A percentile compares a stretch with the other conserved stretches of the same genome.
phyloP scores from a whole-genome alignment of 2,329 filamentous ascomycete genomes.

The Aspergillus glaucus region DNA sequence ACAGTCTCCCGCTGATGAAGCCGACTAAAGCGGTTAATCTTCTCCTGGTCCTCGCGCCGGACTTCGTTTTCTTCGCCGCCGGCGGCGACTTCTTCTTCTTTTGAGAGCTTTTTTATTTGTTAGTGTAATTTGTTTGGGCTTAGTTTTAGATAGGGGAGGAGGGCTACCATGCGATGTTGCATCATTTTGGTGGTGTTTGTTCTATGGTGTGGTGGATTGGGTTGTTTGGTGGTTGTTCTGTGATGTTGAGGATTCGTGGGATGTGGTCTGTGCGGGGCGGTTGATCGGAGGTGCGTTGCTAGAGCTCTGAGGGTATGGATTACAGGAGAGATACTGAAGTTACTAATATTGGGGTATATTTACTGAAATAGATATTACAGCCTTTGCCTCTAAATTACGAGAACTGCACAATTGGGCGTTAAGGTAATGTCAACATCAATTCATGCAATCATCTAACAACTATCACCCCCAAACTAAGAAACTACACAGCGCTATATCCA shows the following conservation, averaged over 20 bases:
- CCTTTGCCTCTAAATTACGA: no score
- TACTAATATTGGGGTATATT: no score
- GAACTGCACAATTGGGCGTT: no score
- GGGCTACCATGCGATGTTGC: conserved; percentile 55
- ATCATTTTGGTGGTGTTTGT: conserved; percentile 36
- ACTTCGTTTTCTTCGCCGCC: conserved; percentile 82
- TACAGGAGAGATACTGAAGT: no score
- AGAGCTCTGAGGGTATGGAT: no score
- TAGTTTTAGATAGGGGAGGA: background rate
- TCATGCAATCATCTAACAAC: no score
- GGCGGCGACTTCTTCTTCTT: conserved; percentile 75
- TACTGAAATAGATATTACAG: no score
- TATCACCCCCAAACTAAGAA: background rate
- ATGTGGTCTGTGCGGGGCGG: conserved; percentile 19
- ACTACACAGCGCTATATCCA: conserved; percentile 78
- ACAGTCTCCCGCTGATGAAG: conserved; percentile 78
- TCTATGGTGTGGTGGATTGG: background rate
- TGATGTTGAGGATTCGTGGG: conserved; percentile 10
- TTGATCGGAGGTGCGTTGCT: background rate
- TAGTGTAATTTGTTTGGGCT: background rate
- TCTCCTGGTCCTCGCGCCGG: conserved; percentile 93
- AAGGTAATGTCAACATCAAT: no score
- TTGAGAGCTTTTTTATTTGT: conserved; percentile 62
- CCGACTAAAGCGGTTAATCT: conserved; percentile 96
- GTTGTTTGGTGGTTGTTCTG: background rate